Evolutionary conservation across 2,329 filamentous ascomycete genomes (phyloP).

Genomic region (Colletotrichum sp.): DNA sequence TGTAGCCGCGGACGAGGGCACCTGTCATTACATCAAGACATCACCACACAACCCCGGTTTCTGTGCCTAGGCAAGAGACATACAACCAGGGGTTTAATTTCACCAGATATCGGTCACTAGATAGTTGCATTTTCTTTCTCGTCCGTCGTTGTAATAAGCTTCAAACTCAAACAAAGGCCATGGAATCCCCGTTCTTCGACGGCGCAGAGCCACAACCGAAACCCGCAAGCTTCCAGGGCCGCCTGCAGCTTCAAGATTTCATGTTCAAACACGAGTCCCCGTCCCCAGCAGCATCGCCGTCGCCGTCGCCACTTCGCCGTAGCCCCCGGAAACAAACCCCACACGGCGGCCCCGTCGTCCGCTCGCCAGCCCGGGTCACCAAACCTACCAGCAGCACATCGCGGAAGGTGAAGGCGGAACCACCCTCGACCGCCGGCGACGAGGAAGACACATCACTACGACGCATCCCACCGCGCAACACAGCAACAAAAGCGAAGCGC

Average conservation of each 20-base stretch:
- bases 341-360: slow-evolving; percentile 13
- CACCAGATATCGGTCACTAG: neutral
- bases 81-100: neutral
- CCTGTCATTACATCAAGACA: neutral
- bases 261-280: slow-evolving; percentile 33
- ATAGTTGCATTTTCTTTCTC: neutral
- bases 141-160: neutral
- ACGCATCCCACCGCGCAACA: neutral
- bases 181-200: slow-evolving; percentile 14
- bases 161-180: neutral
- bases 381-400: neutral
- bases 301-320: slow-evolving; percentile 30
- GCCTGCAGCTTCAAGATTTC: slow-evolving; percentile 49
- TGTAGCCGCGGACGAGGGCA: neutral
- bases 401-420: neutral
- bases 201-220: slow-evolving; percentile 1
- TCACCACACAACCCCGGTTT: neutral
- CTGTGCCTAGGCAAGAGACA: neutral
- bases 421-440: slow-evolving; percentile 1
- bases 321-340: slow-evolving; percentile 31
- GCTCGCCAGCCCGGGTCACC: neutral
- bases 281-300: neutral
- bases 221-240: slow-evolving; percentile 47
- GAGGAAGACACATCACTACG: neutral
- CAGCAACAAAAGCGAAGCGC: slow-evolving; percentile 31